phyloP scores from a whole-genome alignment of 495 filamentous ascomycete species.

The Talaromyces proteolyticus region DNA sequence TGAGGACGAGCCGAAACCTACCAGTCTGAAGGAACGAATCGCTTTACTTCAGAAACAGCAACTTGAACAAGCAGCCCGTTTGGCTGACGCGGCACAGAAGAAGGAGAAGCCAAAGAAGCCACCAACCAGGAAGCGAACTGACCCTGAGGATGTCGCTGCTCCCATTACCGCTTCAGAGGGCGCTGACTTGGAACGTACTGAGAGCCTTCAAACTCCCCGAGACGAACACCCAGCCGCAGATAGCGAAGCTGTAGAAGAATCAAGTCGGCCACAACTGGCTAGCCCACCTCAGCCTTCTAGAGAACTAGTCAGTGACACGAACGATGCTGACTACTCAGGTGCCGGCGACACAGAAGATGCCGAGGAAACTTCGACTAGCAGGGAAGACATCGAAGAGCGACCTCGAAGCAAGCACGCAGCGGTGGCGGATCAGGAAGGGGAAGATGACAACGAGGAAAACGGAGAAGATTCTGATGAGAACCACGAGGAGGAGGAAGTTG shows the following conservation, averaged over 20 bases:
- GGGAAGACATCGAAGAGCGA: conserved; percentile 64
- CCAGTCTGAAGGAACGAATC: conserved; percentile 90
- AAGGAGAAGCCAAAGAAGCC: conserved; percentile 86
- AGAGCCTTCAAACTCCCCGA: conserved; percentile 43
- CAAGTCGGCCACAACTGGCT: conserved; percentile 26
- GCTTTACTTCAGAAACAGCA: conserved; percentile 92
- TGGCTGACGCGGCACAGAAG: conserved; percentile 71
- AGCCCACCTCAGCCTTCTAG: conserved; percentile 37
- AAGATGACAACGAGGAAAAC: conserved; percentile 37
- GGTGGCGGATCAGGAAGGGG: conserved; percentile 10
- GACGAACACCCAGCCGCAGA: conserved; percentile 52
- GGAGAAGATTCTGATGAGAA: conserved; percentile 59
- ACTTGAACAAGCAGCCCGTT: conserved; percentile 73
- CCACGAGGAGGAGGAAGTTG: conserved; percentile 86
- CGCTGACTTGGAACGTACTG: conserved; percentile 34
- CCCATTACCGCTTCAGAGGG: conserved; percentile 26
- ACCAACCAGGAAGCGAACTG: conserved; percentile 72
- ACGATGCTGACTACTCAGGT: conserved; percentile 86
- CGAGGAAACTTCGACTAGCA: conserved; percentile 67
- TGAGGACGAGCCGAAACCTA: conserved; percentile 80
- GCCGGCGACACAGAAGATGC: conserved; percentile 82
- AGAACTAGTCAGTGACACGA: conserved; percentile 66
- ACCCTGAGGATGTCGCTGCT: conserved; percentile 37
- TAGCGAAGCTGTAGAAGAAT: conserved; percentile 18
- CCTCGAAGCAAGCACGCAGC: conserved; percentile 12